Evolutionary conservation across 2,329 filamentous ascomycete genomes (phyloP).

Genomic region (Fusarium pseudoanthophilum): DNA sequence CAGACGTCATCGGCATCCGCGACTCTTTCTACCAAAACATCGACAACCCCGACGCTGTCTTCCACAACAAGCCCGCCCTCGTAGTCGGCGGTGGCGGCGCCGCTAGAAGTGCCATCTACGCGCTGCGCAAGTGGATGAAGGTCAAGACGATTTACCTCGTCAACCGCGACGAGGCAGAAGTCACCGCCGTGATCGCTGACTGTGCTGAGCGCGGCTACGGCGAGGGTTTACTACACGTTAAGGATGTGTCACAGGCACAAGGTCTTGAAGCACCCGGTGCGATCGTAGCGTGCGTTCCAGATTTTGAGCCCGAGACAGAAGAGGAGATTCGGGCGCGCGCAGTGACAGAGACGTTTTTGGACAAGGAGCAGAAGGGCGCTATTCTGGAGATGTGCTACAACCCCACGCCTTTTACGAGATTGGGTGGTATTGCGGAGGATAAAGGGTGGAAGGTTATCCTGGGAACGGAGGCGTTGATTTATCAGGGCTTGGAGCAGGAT

Average conservation of each 20-base stretch:
- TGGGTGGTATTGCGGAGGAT: slow-evolving; percentile 68
- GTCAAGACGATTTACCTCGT: slow-evolving; percentile 79
- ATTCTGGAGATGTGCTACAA: slow-evolving; percentile 89
- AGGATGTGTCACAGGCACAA: slow-evolving; percentile 68
- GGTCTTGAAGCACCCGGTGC: slow-evolving; percentile 69
- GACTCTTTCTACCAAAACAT: slow-evolving; percentile 74
- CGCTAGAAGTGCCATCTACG: slow-evolving; percentile 81
- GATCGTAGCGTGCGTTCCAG: slow-evolving; percentile 79
- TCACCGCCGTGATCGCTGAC: slow-evolving; percentile 73
- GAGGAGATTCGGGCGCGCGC: slow-evolving; percentile 70
- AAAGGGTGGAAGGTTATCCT: slow-evolving; percentile 79
- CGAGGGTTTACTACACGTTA: slow-evolving; percentile 68
- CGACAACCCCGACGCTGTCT: slow-evolving; percentile 55
- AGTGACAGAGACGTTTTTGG: slow-evolving; percentile 62
- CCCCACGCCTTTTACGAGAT: slow-evolving; percentile 74
- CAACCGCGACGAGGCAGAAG: slow-evolving; percentile 76
- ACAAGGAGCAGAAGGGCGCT: slow-evolving; percentile 68
- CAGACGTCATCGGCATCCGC: slow-evolving; percentile 81
- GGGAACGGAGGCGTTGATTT: slow-evolving; percentile 81
- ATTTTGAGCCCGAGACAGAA: slow-evolving; percentile 74
- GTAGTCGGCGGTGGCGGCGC: slow-evolving; percentile 83
- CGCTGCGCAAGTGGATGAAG: slow-evolving; percentile 75
- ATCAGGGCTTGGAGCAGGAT: slow-evolving; percentile 78
- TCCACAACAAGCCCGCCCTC: slow-evolving; percentile 72
- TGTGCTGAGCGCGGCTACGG: slow-evolving; percentile 70